A percentile compares a stretch with the other conserved stretches of the same genome.
Evolutionary conservation across 2,329 filamentous ascomycete genomes (phyloP).

Genomic region (Sporothrix curviconia): DNA sequence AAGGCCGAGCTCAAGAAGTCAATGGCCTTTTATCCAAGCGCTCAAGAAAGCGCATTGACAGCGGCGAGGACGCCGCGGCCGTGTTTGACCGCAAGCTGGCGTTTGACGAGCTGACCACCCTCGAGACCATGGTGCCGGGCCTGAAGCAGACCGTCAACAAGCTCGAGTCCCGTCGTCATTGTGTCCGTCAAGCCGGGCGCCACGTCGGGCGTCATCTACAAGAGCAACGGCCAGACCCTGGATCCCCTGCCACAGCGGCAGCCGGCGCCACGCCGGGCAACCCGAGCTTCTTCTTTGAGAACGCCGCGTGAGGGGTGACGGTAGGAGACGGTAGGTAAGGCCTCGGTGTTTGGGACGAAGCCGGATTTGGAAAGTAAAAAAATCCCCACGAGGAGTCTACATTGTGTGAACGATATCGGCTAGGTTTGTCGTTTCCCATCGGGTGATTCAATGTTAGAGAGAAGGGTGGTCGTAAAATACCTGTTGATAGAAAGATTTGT

Average conservation of each 20-base stretch:
- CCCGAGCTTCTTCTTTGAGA: constrained; percentile 23
- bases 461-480: too few relatives aligned
- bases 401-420: background rate
- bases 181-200: constrained; percentile 64
- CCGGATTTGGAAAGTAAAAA: background rate
- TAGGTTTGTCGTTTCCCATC: too few relatives aligned
- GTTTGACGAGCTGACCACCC: constrained; percentile 76
- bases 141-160: constrained; percentile 47
- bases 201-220: constrained; percentile 55
- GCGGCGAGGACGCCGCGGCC: constrained; percentile 56
- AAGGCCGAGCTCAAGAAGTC: constrained; percentile 94
- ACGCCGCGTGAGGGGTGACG: constrained; percentile 3
- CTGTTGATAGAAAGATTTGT: background rate
- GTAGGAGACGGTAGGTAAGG: background rate
- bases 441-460: too few relatives aligned
- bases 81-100: constrained; percentile 79
- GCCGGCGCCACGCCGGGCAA: constrained; percentile 71
- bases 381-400: background rate
- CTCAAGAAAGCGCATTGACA: constrained; percentile 77
- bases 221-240: constrained; percentile 42
- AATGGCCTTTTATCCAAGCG: constrained; percentile 88
- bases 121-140: constrained; percentile 64
- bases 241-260: constrained; percentile 54
- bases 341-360: too few relatives aligned
- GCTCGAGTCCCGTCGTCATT: constrained; percentile 54